Conservation (phyloP, 805 yeast genomes). For the Priceomyces carsonii region DNA sequence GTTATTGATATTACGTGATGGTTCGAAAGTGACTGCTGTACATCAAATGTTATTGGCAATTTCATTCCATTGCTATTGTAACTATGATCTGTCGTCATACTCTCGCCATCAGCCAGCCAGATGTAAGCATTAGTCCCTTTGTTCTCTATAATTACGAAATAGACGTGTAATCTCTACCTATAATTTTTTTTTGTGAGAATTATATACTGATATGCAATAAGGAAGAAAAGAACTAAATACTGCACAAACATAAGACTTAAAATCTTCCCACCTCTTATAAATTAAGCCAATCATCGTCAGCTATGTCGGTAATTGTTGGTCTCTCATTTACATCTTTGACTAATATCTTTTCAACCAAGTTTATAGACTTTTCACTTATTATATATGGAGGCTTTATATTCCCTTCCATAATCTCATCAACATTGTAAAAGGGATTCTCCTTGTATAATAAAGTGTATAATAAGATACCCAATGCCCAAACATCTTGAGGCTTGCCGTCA, state of each 20-base stretch:
- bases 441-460: slow-evolving; percentile 87
- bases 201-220: no score
- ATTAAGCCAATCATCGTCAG: slow-evolving; percentile 66
- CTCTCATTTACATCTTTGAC: slow-evolving; percentile 66
- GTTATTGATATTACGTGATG: slow-evolving; percentile 11
- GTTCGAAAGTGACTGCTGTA: slow-evolving; percentile 7
- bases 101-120: background rate
- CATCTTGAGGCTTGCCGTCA: slow-evolving; percentile 92
- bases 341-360: slow-evolving; percentile 63
- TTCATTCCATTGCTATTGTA: slow-evolving; percentile 5
- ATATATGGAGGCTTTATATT: slow-evolving; percentile 70
- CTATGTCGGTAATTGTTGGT: slow-evolving; percentile 72
- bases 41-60: slow-evolving; percentile 19
- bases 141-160: no score
- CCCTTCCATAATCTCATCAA: slow-evolving; percentile 94
- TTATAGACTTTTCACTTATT: slow-evolving; percentile 61
- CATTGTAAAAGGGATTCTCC: slow-evolving; percentile 94
- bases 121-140: no score
- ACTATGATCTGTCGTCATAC: background rate
- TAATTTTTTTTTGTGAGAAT: no score
- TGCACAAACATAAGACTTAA: no score
- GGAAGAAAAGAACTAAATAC: no score
- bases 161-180: no score
- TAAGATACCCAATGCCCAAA: slow-evolving; percentile 94
- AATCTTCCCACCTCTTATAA: no score